phyloP scores from a whole-genome alignment of 208 protist species.

The Phytomonas sp. region DNA sequence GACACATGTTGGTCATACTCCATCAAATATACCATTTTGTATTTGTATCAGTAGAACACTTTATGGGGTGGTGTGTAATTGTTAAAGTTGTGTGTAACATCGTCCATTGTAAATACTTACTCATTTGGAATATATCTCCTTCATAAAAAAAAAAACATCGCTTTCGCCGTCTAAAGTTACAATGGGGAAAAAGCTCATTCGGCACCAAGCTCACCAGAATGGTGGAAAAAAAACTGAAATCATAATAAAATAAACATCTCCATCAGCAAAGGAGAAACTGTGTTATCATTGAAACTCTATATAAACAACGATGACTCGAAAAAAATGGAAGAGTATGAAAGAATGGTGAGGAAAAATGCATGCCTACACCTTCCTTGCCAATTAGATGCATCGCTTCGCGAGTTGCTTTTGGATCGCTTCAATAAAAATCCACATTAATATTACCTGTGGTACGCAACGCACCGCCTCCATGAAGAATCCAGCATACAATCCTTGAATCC shows the following conservation, averaged over 20 bases:
- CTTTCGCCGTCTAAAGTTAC: no score
- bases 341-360: not conserved
- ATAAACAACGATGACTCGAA: not conserved
- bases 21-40: not conserved
- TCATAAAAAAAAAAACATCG: no score
- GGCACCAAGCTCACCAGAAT: no score
- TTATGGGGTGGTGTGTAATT: not conserved
- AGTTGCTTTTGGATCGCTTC: constrained; percentile 63
- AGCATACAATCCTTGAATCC: constrained; percentile 69
- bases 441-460: constrained; percentile 82
- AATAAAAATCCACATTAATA: constrained; percentile 88
- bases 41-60: not conserved
- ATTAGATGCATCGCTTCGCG: constrained; percentile 7
- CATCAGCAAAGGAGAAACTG: not conserved
- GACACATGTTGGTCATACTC: not conserved
- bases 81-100: not conserved
- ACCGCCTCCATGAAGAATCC: constrained; percentile 62
- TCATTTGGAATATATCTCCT: no score
- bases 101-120: no score
- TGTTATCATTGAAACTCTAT: not conserved
- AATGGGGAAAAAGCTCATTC: no score
- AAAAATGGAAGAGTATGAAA: not conserved
- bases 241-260: not conserved
- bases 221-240: not conserved
- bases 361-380: not conserved